A percentile compares a stretch with the other conserved stretches of the same genome.
Conservation (phyloP, 176 grass and related monocot genomes). For the Metroxylon sagu region DNA sequence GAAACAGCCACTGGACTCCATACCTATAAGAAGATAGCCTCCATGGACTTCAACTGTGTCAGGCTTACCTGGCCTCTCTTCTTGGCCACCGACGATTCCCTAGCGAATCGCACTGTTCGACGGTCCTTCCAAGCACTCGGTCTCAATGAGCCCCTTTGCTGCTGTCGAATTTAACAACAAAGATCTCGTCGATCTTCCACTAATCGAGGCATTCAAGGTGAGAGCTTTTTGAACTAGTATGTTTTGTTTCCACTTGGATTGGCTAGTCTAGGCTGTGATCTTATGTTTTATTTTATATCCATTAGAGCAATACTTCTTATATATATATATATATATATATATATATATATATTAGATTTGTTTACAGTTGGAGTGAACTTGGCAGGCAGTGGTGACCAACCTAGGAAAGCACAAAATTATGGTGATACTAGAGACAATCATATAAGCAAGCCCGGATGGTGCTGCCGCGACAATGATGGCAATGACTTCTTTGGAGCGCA, state of each 20-base stretch:
- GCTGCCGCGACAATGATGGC: slow-evolving; percentile 54
- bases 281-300: too few relatives aligned
- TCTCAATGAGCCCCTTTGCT: slow-evolving; percentile 43
- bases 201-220: slow-evolving; percentile 76
- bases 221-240: not conserved
- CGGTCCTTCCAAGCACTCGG: slow-evolving; percentile 55
- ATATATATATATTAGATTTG: not conserved
- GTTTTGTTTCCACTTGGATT: too few relatives aligned
- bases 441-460: slow-evolving; percentile 82
- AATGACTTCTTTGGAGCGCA: slow-evolving; percentile 90
- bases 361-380: not conserved
- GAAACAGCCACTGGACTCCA: slow-evolving; percentile 46
- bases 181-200: slow-evolving; percentile 46
- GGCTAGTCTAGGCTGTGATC: too few relatives aligned
- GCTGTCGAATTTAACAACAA: slow-evolving; percentile 51
- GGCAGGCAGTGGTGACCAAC: slow-evolving; percentile 60
- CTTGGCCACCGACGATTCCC: slow-evolving; percentile 51
- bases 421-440: slow-evolving; percentile 96
- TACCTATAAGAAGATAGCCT: slow-evolving; percentile 37
- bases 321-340: too few relatives aligned
- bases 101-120: slow-evolving; percentile 46
- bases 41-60: slow-evolving; percentile 89
- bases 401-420: slow-evolving; percentile 58
- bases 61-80: slow-evolving; percentile 76
- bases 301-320: too few relatives aligned